These are phyloP conservation scores for Suhomyces panamericanus DNA, from an alignment of 1,139 yeast species.

Conservation along the genomic window DNA sequence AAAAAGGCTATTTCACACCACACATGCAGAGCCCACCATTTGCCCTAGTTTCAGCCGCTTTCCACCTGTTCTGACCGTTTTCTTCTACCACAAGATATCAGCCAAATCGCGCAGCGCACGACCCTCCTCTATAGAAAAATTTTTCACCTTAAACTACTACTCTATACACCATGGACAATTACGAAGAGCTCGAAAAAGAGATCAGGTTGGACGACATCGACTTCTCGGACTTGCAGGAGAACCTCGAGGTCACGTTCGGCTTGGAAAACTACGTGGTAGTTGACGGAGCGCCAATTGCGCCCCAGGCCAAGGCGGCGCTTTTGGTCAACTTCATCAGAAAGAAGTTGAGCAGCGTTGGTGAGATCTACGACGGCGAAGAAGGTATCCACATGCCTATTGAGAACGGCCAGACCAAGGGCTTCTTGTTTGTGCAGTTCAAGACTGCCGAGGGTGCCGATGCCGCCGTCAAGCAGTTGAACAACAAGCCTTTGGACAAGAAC, in stretches of 20 bases:
- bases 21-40: too few relatives aligned
- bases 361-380: conserved; percentile 64
- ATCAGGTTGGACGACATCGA: conserved; percentile 63
- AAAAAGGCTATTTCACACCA: too few relatives aligned
- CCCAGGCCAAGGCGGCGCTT: conserved; percentile 82
- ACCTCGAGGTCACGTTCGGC: conserved; percentile 61
- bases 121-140: conserved; percentile 7
- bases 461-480: conserved; percentile 79
- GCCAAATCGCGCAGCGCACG: conserved; percentile 4
- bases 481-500: conserved; percentile 89
- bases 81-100: neutral
- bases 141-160: conserved; percentile 10
- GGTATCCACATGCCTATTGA: conserved; percentile 82
- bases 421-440: conserved; percentile 80
- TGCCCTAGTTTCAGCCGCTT: too few relatives aligned
- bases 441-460: conserved; percentile 66
- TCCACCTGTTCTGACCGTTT: neutral
- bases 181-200: conserved; percentile 41
- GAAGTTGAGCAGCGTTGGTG: conserved; percentile 68
- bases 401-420: conserved; percentile 82
- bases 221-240: conserved; percentile 81
- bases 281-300: conserved; percentile 96
- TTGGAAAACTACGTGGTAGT: conserved; percentile 82
- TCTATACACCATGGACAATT: conserved; percentile 23
- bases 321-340: conserved; percentile 84